Evolutionary conservation across 139 green algal species (phyloP).

Genomic region (Diplosphaera chodatii): DNA sequence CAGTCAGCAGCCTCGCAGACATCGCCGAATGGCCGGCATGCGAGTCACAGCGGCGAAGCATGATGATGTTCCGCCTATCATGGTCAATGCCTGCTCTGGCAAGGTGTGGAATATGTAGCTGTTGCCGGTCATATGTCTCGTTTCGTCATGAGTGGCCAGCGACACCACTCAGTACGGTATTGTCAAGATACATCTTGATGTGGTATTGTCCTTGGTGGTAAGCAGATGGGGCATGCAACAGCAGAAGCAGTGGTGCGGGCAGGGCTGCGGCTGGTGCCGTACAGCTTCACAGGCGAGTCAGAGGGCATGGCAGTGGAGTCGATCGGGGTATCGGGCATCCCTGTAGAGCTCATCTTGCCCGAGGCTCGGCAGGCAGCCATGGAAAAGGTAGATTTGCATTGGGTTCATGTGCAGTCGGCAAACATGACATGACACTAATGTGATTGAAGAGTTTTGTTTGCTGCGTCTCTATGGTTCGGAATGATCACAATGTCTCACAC

Average conservation of each 20-base stretch:
- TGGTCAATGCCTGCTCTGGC: constrained; percentile 81
- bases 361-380: constrained; percentile 45
- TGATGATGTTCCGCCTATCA: constrained; percentile 33
- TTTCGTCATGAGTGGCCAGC: too few species aligned
- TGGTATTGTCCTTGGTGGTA: neutral
- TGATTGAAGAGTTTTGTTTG: too few species aligned
- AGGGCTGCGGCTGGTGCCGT: constrained; percentile 74
- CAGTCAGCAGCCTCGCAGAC: neutral
- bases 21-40: neutral
- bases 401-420: too few species aligned
- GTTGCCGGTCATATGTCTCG: too few species aligned
- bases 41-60: neutral
- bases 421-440: too few species aligned
- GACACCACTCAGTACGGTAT: too few species aligned
- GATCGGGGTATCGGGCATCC: constrained; percentile 48
- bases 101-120: too few species aligned
- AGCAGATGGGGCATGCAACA: constrained; percentile 80
- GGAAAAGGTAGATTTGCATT: too few species aligned
- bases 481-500: too few species aligned
- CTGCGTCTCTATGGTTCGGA: too few species aligned
- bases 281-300: constrained; percentile 61
- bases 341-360: constrained; percentile 48
- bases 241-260: constrained; percentile 73
- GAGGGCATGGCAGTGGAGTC: constrained; percentile 52
- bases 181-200: too few species aligned